Evolutionary conservation across 371 early-diverging fungal species (phyloP).

Genomic region (Encephalitozoon cuniculi): DNA sequence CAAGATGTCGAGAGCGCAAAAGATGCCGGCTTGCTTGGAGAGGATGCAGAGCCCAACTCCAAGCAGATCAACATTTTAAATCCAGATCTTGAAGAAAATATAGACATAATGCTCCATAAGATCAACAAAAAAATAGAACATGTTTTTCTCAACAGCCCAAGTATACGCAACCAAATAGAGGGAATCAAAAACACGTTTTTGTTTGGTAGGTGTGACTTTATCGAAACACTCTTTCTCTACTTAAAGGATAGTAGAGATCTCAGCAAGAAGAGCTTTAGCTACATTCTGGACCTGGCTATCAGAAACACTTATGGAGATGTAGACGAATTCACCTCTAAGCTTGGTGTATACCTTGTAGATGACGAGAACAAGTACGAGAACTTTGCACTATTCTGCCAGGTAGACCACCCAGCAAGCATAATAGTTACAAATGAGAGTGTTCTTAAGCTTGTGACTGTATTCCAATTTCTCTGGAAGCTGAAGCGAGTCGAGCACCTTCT

Average conservation of each 20-base stretch:
- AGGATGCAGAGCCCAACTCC: not conserved
- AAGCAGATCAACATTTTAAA: not conserved
- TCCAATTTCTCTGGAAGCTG: constrained; percentile 57
- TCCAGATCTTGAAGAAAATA: not conserved
- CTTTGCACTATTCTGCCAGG: constrained; percentile 42
- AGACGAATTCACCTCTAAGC: constrained; percentile 30
- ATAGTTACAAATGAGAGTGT: constrained; percentile 33
- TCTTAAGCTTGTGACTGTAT: constrained; percentile 37
- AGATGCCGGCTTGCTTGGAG: not conserved
- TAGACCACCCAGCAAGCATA: constrained; percentile 32
- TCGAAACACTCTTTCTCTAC: constrained; percentile 40
- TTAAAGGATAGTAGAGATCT: constrained; percentile 32
- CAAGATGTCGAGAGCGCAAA: not conserved
- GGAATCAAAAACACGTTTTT: constrained; percentile 49
- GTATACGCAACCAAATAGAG: constrained; percentile 30
- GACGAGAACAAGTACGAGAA: constrained; percentile 5
- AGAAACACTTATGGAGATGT: constrained; percentile 30
- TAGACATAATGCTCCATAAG: not conserved
- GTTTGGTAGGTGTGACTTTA: constrained; percentile 53
- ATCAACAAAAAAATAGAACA: constrained; percentile 15
- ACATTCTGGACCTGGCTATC: constrained; percentile 45
- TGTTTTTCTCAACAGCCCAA: constrained; percentile 11
- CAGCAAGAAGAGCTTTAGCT: constrained; percentile 16
- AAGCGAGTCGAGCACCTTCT: constrained; percentile 42
- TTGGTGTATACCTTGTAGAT: constrained; percentile 6